A percentile compares a stretch with the other conserved stretches of the same genome.
Conservation (phyloP, 2,329 filamentous ascomycete genomes). For the Sarocladiaceae sp. region DNA sequence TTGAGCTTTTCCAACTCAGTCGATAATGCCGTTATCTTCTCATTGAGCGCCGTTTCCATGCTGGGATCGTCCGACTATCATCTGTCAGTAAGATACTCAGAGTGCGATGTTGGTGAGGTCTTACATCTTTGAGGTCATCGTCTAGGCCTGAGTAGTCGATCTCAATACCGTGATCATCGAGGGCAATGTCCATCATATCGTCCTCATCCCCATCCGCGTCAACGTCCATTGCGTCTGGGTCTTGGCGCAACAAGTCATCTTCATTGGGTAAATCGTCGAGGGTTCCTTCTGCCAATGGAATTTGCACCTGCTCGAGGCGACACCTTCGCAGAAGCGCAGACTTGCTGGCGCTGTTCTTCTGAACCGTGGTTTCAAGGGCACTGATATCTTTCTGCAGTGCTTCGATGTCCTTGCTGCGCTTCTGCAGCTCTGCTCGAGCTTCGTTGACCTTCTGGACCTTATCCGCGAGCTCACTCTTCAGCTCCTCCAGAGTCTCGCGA, state of each 20-base stretch:
- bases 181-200: constrained; percentile 54
- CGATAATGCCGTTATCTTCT: constrained; percentile 68
- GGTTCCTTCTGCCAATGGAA: constrained; percentile 71
- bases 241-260: constrained; percentile 67
- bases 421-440: constrained; percentile 73
- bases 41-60: constrained; percentile 68
- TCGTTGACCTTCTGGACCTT: constrained; percentile 72
- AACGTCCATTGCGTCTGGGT: constrained; percentile 87
- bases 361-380: constrained; percentile 75
- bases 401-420: constrained; percentile 79
- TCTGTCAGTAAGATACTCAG: constrained; percentile 21
- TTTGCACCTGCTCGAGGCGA: constrained; percentile 85
- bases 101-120: constrained; percentile 17
- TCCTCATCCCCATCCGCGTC: constrained; percentile 64
- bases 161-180: constrained; percentile 87
- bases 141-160: constrained; percentile 79
- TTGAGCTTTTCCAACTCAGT: constrained; percentile 87
- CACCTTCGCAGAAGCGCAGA: constrained; percentile 82
- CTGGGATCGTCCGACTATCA: constrained; percentile 59
- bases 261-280: constrained; percentile 84
- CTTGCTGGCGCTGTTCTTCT: constrained; percentile 76
- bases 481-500: constrained; percentile 62
- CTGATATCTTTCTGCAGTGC: constrained; percentile 64
- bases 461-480: constrained; percentile 60
- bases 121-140: constrained; percentile 72